Base-by-base conservation (phyloP, 768 basidiomycete species). In the Boletus edulis region DNA sequence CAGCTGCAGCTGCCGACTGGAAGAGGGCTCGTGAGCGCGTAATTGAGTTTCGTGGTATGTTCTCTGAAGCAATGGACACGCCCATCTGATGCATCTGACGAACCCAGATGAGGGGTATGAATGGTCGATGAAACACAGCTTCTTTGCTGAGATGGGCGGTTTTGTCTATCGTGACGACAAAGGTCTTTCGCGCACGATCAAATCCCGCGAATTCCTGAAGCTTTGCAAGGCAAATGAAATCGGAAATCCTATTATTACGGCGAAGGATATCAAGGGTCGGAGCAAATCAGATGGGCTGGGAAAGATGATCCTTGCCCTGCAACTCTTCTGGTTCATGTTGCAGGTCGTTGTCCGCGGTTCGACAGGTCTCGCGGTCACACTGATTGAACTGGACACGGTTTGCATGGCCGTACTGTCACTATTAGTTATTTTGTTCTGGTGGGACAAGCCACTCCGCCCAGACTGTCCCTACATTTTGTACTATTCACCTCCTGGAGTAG, bases 111-210 rank as follows among this genome's bases (percentile, higher is more conserved):
- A 48, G 2, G 6, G 3, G 34, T 50, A 51, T 11, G 27, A 22
- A 10, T 51, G 54, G 49, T 51, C 49, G 27, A 51, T 51, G 54
- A n/a, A 20, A 3, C 54, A 45, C 39, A 45, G 43, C 17, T 24
- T 44, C 37, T 51, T 51, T 15, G 43, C 43, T 2, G 29, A 51
- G 18, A 51, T 55, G 49, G 29, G 52, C 13, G 52, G 52, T 14
- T 47, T 53, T 14, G 45, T 47, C 12, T 41, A 41, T 24, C 22
- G 29, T 2, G 48, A 50, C 8, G 12, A 37, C 15, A 2, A 37
- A 17, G 34, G 34, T 2, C 4, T 6, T 9, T 8, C 7, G 14
- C 14, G 18, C 9, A 43, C 24, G 34, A 37, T 54, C 10, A 4
- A 20, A 20, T 27, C 34, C 32, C 14, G 8, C 18, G 14, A 38